Conservation (phyloP, 495 filamentous ascomycete species). For the Aspergillus coremiiformis region DNA sequence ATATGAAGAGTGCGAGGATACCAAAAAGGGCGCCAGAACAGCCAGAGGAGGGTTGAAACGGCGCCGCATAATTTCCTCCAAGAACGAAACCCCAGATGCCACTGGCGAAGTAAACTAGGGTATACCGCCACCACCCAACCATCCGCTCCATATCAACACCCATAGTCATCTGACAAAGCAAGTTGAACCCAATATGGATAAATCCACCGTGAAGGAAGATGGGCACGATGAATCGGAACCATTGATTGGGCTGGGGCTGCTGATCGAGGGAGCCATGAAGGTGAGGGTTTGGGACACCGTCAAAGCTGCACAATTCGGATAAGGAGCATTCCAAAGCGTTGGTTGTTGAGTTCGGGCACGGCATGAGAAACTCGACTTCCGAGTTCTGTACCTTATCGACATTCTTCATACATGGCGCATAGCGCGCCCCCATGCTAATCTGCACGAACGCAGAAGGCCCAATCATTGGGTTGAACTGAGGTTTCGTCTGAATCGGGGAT, state of each 20-base stretch:
- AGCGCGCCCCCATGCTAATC: slow-evolving; percentile 95
- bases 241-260: slow-evolving; percentile 67
- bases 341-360: slow-evolving; percentile 69
- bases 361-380: slow-evolving; percentile 48
- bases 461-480: slow-evolving; percentile 92
- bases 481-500: slow-evolving; percentile 77
- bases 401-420: slow-evolving; percentile 89
- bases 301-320: slow-evolving; percentile 73
- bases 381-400: slow-evolving; percentile 56
- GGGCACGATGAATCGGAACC: slow-evolving; percentile 91
- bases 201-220: slow-evolving; percentile 94
- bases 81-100: slow-evolving; percentile 97
- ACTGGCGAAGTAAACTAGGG: slow-evolving; percentile 77
- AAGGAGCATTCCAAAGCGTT: slow-evolving; percentile 56
- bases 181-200: slow-evolving; percentile 91
- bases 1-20: slow-evolving; percentile 74
- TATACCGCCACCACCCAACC: slow-evolving; percentile 80
- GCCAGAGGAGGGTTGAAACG: slow-evolving; percentile 72
- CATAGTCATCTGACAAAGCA: slow-evolving; percentile 80
- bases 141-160: slow-evolving; percentile 83
- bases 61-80: slow-evolving; percentile 84
- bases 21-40: slow-evolving; percentile 89
- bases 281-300: slow-evolving; percentile 57
- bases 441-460: slow-evolving; percentile 83
- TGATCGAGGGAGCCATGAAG: slow-evolving; percentile 34